Evolutionary conservation across 2,329 filamentous ascomycete species (phyloP).

Genomic region (Sporothrix brunneoviolacea): DNA sequence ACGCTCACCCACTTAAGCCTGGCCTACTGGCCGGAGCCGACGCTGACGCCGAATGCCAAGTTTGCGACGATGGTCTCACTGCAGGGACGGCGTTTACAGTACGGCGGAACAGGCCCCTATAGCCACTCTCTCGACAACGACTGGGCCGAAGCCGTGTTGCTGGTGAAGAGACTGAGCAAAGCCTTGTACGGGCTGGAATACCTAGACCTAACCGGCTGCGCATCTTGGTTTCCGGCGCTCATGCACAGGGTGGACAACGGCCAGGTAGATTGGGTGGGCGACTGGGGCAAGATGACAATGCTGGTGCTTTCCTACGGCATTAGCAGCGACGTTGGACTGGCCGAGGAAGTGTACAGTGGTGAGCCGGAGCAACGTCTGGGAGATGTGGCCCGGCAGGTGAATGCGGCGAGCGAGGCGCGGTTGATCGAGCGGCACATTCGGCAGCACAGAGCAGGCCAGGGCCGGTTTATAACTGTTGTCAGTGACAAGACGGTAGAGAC

Average conservation of each 20-base stretch:
- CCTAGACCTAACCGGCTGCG: conserved; percentile 55
- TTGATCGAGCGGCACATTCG: conserved; percentile 19
- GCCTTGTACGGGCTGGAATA: conserved; percentile 53
- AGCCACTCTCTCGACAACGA: conserved; percentile 52
- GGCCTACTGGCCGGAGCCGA: conserved; percentile 56
- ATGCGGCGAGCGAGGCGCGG: conserved; percentile 12
- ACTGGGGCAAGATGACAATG: conserved; percentile 21
- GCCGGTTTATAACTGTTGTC: conserved; percentile 20
- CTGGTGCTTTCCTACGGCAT: conserved; percentile 16
- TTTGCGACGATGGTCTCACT: conserved; percentile 40
- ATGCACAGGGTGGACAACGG: conserved; percentile 36
- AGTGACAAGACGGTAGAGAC: conserved; percentile 5
- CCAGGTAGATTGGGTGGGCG: conserved; percentile 44
- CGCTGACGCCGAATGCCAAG: conserved; percentile 48
- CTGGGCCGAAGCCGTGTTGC: conserved; percentile 51
- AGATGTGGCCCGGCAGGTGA: conserved; percentile 10
- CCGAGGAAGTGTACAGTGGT: no score
- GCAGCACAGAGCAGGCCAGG: conserved; percentile 16
- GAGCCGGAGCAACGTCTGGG: no score
- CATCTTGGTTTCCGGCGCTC: conserved; percentile 47
- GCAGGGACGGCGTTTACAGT: conserved; percentile 39
- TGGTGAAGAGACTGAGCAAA: conserved; percentile 49
- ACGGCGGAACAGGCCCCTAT: conserved; percentile 50
- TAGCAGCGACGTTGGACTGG: background rate
- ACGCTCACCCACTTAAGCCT: conserved; percentile 55